A percentile compares a stretch with the other conserved stretches of the same genome.
phyloP scores from a whole-genome alignment of 306 rosid genomes.

The Cicer judaicum region DNA sequence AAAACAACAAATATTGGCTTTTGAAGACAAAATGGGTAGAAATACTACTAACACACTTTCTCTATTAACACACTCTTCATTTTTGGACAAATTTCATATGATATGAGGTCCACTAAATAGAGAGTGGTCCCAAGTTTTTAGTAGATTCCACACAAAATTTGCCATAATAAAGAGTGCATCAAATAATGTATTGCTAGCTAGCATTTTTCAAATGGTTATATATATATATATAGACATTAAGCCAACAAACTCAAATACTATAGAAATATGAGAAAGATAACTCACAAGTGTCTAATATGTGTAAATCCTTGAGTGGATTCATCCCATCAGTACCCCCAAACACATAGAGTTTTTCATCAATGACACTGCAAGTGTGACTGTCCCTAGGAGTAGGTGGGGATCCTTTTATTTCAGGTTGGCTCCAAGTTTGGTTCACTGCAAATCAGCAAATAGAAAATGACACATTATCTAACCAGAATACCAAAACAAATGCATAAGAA shows the following conservation, averaged over 20 bases:
- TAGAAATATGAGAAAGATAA: conserved; percentile 25
- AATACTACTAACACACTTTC: conserved; percentile 2
- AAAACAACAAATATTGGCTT: conserved; percentile 34
- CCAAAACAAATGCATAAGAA: conserved; percentile 26
- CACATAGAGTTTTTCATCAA: conserved; percentile 82
- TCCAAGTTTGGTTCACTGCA: conserved; percentile 88
- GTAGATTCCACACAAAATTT: conserved; percentile 15
- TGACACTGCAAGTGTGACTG: conserved; percentile 85
- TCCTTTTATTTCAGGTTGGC: conserved; percentile 79
- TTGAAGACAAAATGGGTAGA: background rate
- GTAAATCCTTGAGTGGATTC: conserved; percentile 88
- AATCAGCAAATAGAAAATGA: conserved; percentile 51
- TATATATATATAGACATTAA: conserved; percentile 1
- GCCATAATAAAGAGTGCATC: background rate
- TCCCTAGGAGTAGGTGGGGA: conserved; percentile 85
- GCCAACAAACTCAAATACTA: background rate
- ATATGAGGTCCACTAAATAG: conserved; percentile 17
- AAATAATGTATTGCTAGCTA: conserved; percentile 10
- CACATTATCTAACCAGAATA: conserved; percentile 39
- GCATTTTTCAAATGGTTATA: conserved; percentile 6
- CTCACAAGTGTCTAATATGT: conserved; percentile 89
- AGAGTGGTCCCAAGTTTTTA: conserved; percentile 7
- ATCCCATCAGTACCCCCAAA: conserved; percentile 99
- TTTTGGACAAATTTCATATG: conserved; percentile 7
- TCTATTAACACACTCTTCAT: background rate